phyloP scores from a whole-genome alignment of 179 eudicot species.

The Camellia oleifera region DNA sequence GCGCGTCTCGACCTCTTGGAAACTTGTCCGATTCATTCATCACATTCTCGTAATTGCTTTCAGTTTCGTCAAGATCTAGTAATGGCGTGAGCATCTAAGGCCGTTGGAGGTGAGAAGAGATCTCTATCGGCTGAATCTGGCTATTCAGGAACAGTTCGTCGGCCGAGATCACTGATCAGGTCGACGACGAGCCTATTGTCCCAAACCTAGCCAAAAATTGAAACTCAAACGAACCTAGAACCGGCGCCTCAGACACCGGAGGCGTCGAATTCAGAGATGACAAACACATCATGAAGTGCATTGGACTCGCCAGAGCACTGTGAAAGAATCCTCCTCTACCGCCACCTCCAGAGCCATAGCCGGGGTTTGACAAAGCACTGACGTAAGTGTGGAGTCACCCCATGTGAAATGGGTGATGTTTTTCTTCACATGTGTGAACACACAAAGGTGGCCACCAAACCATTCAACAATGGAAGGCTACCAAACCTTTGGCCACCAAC shows the following conservation, averaged over 20 bases:
- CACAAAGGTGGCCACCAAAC: too few species aligned
- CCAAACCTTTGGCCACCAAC: too few species aligned
- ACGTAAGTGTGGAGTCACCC: constrained; percentile 60
- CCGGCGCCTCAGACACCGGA: constrained; percentile 25
- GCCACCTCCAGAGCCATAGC: constrained; percentile 22
- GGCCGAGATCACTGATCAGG: constrained; percentile 54
- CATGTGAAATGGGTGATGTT: too few species aligned
- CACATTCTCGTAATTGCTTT: constrained; percentile 12
- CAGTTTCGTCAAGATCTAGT: constrained; percentile 27
- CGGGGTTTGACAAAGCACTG: constrained; percentile 79
- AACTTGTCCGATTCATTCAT: constrained; percentile 4
- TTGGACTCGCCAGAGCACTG: constrained; percentile 85
- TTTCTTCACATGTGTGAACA: too few species aligned
- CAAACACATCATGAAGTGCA: constrained; percentile 50
- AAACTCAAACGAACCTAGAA: constrained; percentile 51
- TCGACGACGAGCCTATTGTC: constrained; percentile 24
- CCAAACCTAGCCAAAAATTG: constrained; percentile 43
- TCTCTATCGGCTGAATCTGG: constrained; percentile 87
- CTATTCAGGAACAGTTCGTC: constrained; percentile 86
- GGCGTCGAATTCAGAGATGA: constrained; percentile 17
- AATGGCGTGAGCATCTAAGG: constrained; percentile 47
- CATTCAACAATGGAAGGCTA: too few species aligned
- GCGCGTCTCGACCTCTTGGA: constrained; percentile 44
- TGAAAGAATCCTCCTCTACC: constrained; percentile 50
- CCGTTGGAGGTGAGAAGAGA: constrained; percentile 54